Conservation (phyloP, 495 filamentous ascomycete genomes). For the Aspergillus steynii region DNA sequence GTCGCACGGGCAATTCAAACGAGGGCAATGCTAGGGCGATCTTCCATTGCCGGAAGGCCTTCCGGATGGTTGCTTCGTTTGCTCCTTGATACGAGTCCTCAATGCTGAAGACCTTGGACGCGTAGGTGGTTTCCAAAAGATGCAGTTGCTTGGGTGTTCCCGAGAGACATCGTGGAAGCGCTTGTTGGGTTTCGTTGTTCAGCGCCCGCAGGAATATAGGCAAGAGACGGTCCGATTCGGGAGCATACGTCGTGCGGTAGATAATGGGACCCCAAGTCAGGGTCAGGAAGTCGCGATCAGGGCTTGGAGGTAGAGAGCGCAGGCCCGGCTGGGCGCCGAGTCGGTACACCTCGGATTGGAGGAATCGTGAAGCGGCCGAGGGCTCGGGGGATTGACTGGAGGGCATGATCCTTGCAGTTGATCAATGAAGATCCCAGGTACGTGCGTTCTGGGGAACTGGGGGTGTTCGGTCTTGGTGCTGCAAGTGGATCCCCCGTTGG, state of each 20-base stretch:
- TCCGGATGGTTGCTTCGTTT: slow-evolving; percentile 20
- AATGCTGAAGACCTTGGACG: slow-evolving; percentile 28
- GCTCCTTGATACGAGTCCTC: slow-evolving; percentile 15
- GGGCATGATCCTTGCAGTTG: slow-evolving; percentile 5
- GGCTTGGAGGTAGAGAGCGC: slow-evolving; percentile 26
- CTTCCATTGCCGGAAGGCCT: slow-evolving; percentile 32
- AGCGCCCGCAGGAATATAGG: slow-evolving; percentile 26
- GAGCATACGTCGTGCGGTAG: slow-evolving; percentile 30
- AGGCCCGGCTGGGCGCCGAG: slow-evolving; percentile 29
- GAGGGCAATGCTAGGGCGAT: slow-evolving; percentile 25
- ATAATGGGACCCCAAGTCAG: slow-evolving; percentile 33
- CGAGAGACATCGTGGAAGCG: slow-evolving; percentile 20
- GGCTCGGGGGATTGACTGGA: not conserved
- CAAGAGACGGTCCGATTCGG: slow-evolving; percentile 23
- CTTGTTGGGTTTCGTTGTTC: slow-evolving; percentile 23
- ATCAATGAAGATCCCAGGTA: not conserved
- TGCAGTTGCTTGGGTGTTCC: slow-evolving; percentile 23
- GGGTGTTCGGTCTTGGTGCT: not conserved
- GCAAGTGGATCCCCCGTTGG: not conserved
- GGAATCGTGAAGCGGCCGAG: slow-evolving; percentile 18
- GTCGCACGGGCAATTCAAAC: slow-evolving; percentile 28
- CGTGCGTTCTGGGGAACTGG: not conserved
- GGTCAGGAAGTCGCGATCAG: slow-evolving; percentile 30
- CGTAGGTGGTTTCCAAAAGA: slow-evolving; percentile 22
- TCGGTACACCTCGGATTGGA: slow-evolving; percentile 32